phyloP scores from a whole-genome alignment of 2,329 filamentous ascomycete species.

The Fusarium sp. region DNA sequence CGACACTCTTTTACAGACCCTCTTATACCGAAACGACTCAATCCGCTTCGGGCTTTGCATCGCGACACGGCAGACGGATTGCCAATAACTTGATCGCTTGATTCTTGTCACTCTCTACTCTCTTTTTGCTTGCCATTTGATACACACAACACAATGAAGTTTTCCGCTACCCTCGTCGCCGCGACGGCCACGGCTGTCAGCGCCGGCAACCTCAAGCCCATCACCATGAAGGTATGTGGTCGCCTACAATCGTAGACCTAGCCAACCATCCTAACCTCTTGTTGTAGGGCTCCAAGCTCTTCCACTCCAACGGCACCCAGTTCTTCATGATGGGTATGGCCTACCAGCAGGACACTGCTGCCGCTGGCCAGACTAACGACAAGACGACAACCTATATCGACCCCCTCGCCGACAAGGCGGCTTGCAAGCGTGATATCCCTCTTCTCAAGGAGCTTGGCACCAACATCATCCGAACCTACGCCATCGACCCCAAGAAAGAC shows the following conservation, averaged over 20 bases:
- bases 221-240: slow-evolving; percentile 73
- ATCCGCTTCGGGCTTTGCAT: slow-evolving; percentile 21
- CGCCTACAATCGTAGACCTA: background rate
- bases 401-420: slow-evolving; percentile 77
- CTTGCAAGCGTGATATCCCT: slow-evolving; percentile 87
- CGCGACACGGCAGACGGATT: slow-evolving; percentile 30
- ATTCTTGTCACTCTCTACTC: slow-evolving; percentile 36
- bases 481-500: slow-evolving; percentile 81
- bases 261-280: background rate
- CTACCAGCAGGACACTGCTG: slow-evolving; percentile 84
- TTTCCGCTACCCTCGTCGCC: slow-evolving; percentile 54
- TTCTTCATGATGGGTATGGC: slow-evolving; percentile 91
- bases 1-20: slow-evolving; percentile 46
- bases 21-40: slow-evolving; percentile 22
- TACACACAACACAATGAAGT: slow-evolving; percentile 47
- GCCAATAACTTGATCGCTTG: slow-evolving; percentile 17
- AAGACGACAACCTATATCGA: slow-evolving; percentile 74
- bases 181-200: slow-evolving; percentile 54
- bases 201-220: slow-evolving; percentile 62
- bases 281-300: slow-evolving; percentile 81
- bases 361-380: slow-evolving; percentile 61
- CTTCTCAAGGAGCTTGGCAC: slow-evolving; percentile 81
- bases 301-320: slow-evolving; percentile 77
- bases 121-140: slow-evolving; percentile 34
- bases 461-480: slow-evolving; percentile 96